Percentiles rank a stretch among this genome's conserved stretches.
Evolutionary conservation across 371 early-diverging fungal species (phyloP).

Genomic region (Mortierella polycephala): DNA sequence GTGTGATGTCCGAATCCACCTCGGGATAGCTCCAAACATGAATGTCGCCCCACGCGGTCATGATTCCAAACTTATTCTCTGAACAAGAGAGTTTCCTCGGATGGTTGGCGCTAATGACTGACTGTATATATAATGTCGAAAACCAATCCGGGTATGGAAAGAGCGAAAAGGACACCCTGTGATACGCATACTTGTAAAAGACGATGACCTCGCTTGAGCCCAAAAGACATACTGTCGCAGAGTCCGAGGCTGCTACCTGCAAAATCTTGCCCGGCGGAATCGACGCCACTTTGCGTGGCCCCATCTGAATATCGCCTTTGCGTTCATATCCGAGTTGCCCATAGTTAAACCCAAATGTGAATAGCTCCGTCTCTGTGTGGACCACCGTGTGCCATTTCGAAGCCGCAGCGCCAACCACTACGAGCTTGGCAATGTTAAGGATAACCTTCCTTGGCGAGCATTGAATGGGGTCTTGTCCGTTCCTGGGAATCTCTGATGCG

Average conservation of each 20-base stretch:
- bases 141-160: slow-evolving; percentile 60
- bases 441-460: slow-evolving; percentile 68
- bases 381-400: slow-evolving; percentile 78
- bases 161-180: slow-evolving; percentile 60
- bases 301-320: slow-evolving; percentile 58
- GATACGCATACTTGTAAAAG: slow-evolving; percentile 60
- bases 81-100: slow-evolving; percentile 57
- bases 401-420: slow-evolving; percentile 74
- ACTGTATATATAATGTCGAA: slow-evolving; percentile 39
- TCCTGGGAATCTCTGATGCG: slow-evolving; percentile 28
- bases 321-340: slow-evolving; percentile 81
- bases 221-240: slow-evolving; percentile 64
- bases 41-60: slow-evolving; percentile 63
- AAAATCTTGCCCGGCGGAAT: slow-evolving; percentile 51
- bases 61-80: slow-evolving; percentile 61
- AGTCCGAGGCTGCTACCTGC: slow-evolving; percentile 66
- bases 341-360: slow-evolving; percentile 79
- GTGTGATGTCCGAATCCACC: slow-evolving; percentile 34
- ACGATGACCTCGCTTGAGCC: slow-evolving; percentile 60
- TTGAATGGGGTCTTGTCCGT: slow-evolving; percentile 61
- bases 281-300: slow-evolving; percentile 64
- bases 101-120: slow-evolving; percentile 27
- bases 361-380: slow-evolving; percentile 65
- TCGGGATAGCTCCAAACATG: slow-evolving; percentile 63
- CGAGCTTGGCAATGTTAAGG: slow-evolving; percentile 64